Base-by-base conservation (phyloP, 805 yeast genomes). In the Cyberlindnera maritima region DNA sequence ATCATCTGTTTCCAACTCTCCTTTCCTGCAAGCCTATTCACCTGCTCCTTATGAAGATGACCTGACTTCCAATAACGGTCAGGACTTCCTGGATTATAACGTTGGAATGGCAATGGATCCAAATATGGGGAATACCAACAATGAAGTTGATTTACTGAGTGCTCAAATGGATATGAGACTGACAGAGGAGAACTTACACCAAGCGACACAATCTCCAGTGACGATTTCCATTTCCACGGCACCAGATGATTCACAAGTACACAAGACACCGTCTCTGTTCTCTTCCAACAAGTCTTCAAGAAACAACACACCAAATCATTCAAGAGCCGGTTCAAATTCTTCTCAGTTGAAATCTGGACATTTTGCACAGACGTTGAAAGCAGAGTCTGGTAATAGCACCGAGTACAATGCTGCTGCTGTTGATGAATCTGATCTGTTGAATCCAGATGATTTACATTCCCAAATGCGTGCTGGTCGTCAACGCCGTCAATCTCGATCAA, bases 181-280 rank as follows among this genome's bases (percentile, higher is more conserved):
- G 25, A 56, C 63, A 12, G 53, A 56, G 48, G 56, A 55, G 28
- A 57, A 59, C 39, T 29, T 58, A 26, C 39, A 38, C 4, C 40
- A 43, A 21, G 20, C 23, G 20, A 46, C 34, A 12, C 50, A 44
- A n/a, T 54, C 60, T 2, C 61, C 60, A 10, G 56, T 59, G 38
- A 60, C 55, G 14, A 60, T 60, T 5, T 58, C 58, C 10, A 58
- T 66, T 19, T 63, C 66, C 29, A 67, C 71, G 3, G 70, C 78
- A 6, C 56, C 60, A 14, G 74, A 72, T 17, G 73, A 72, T n/a
- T 25, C 15, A 10, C 19, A 26, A 2, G 65, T 28, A 5, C 74
- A 73, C 4, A 67, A 64, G 35, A 79, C 83, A 0, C 84, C 84
- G 0, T 79, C 85, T 0, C 61, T 81, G 14, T 80, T 81, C 60